phyloP scores from a whole-genome alignment of 768 basidiomycete genomes.

The Suillus americanus region DNA sequence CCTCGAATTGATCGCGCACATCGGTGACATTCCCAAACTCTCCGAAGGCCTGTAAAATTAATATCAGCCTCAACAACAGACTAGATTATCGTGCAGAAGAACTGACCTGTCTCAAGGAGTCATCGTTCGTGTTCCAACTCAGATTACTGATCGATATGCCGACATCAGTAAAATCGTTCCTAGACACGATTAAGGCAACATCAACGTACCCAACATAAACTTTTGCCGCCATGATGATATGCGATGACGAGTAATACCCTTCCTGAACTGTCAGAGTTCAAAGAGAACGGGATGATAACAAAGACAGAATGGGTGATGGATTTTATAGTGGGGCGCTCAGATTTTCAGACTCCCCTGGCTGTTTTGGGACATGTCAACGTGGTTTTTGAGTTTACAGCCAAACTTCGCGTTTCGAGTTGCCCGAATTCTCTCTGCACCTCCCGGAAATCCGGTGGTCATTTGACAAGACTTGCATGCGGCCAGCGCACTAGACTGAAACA shows the following conservation, averaged over 20 bases:
- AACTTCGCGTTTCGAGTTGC: conserved; percentile 1
- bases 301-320: conserved; percentile 18
- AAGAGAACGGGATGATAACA: conserved; percentile 3
- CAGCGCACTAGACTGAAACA: neutral
- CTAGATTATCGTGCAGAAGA: neutral
- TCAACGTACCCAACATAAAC: conserved; percentile 29
- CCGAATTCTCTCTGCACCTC: neutral
- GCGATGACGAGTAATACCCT: conserved; percentile 16
- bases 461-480: neutral
- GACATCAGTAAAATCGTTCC: conserved; percentile 3
- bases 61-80: conserved; percentile 7
- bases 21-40: conserved; percentile 45
- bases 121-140: conserved; percentile 35
- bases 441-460: neutral
- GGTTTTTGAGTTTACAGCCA: conserved; percentile 4
- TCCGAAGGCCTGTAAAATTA: conserved; percentile 39
- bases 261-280: conserved; percentile 10
- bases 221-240: conserved; percentile 30
- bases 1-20: conserved; percentile 42
- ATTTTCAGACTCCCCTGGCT: conserved; percentile 35
- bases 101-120: conserved; percentile 25
- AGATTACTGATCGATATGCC: conserved; percentile 25
- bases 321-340: conserved; percentile 25
- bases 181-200: neutral
- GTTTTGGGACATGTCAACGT: conserved; percentile 24